phyloP scores from a whole-genome alignment of 495 filamentous ascomycete species.

The Xylaria telfairii region DNA sequence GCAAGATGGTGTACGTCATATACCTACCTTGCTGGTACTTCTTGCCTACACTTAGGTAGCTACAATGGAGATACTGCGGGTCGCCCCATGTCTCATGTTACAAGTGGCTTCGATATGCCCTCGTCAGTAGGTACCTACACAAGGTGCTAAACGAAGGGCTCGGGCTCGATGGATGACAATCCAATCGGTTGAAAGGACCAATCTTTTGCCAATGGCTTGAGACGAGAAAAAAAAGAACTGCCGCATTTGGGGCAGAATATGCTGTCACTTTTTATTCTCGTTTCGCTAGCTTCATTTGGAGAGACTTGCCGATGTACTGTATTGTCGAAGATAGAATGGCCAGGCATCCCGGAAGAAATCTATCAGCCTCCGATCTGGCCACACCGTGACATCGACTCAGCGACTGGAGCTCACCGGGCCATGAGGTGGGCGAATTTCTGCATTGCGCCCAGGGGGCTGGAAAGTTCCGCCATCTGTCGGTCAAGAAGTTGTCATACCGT shows the following conservation, averaged over 20 bases:
- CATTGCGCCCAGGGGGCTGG: not conserved
- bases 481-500: conserved; percentile 28
- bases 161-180: not conserved
- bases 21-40: not conserved
- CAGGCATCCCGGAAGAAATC: not conserved
- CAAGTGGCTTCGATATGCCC: conserved; percentile 3
- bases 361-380: not conserved
- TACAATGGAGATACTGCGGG: conserved; percentile 15
- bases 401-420: not conserved
- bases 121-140: not conserved
- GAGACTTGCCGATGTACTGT: not conserved
- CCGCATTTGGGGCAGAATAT: not conserved
- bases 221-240: not conserved
- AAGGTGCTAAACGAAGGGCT: not conserved
- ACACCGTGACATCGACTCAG: not conserved
- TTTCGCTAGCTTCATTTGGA: not conserved
- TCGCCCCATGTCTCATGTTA: conserved; percentile 10
- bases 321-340: not conserved
- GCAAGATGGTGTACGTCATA: conserved; percentile 5
- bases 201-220: not conserved
- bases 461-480: conserved; percentile 12
- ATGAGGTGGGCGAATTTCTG: not conserved
- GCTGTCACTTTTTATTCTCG: too few relatives aligned
- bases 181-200: not conserved
- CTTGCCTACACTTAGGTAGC: not conserved